A percentile compares a stretch with the other conserved stretches of the same genome.
phyloP scores from a whole-genome alignment of 2,329 filamentous ascomycete species.

The Fulvia fulva region DNA sequence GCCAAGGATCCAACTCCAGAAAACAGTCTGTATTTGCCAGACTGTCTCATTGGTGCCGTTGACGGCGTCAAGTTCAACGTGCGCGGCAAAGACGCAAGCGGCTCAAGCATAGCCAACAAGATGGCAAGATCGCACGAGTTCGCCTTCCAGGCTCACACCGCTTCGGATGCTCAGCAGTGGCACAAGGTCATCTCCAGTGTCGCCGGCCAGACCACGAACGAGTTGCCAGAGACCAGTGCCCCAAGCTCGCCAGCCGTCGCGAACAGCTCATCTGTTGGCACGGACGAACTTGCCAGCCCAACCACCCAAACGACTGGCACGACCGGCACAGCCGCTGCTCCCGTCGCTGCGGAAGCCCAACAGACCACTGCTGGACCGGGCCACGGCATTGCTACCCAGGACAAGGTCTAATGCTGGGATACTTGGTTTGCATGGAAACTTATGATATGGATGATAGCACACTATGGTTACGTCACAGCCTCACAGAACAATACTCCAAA shows the following conservation, averaged over 20 bases:
- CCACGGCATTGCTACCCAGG: not conserved
- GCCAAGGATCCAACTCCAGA: conserved; percentile 74
- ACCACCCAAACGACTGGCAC: not conserved
- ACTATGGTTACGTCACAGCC: too few relatives aligned
- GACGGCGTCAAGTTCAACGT: conserved; percentile 84
- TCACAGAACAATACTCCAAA: too few relatives aligned
- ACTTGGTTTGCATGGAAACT: not conserved
- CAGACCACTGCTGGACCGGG: not conserved
- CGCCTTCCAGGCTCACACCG: conserved; percentile 79
- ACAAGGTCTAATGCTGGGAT: not conserved
- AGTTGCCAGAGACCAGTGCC: conserved; percentile 37
- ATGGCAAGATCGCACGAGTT: conserved; percentile 76
- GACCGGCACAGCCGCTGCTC: not conserved
- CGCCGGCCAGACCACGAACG: conserved; percentile 49
- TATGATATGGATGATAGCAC: not conserved
- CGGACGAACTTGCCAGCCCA: not conserved
- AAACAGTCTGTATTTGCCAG: conserved; percentile 84
- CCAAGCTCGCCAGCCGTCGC: conserved; percentile 29
- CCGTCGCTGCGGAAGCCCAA: not conserved
- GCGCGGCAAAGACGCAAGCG: conserved; percentile 88
- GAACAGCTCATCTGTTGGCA: not conserved
- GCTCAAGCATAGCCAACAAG: conserved; percentile 71
- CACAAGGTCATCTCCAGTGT: conserved; percentile 65
- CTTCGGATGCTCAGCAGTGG: conserved; percentile 80
- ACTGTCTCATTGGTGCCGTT: conserved; percentile 71